These are phyloP conservation scores for Astraeus odoratus DNA, from an alignment of 768 basidiomycete species.

Conservation along the genomic window DNA sequence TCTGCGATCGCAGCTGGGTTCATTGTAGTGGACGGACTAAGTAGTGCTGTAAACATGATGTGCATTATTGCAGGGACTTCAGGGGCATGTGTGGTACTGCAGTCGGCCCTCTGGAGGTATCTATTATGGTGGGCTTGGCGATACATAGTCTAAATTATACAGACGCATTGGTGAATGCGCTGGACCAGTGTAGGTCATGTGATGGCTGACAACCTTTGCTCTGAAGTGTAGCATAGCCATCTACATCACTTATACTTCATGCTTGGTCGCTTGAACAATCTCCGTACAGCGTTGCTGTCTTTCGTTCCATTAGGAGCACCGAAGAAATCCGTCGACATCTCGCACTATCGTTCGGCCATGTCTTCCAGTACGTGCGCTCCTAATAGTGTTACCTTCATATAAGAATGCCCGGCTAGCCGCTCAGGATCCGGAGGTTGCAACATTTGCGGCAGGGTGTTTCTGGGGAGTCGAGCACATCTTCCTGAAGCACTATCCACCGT, in stretches of 20 bases:
- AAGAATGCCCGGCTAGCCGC: conserved; percentile 32
- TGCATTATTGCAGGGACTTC: no score
- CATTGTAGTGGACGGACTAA: no score
- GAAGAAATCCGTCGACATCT: conserved; percentile 23
- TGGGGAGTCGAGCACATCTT: conserved; percentile 89
- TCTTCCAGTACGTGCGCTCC: conserved; percentile 24
- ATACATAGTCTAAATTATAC: no score
- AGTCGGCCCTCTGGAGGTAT: no score
- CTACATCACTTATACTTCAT: neutral
- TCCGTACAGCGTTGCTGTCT: conserved; percentile 8
- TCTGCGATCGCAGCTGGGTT: no score
- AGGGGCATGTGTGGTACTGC: no score
- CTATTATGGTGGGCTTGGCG: no score
- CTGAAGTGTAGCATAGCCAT: neutral
- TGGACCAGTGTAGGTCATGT: no score
- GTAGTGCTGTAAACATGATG: no score
- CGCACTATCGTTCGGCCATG: conserved; percentile 31
- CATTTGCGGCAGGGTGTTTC: conserved; percentile 60
- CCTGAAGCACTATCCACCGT: conserved; percentile 66
- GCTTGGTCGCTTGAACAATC: conserved; percentile 11
- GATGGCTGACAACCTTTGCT: no score
- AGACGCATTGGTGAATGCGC: no score
- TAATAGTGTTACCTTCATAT: neutral
- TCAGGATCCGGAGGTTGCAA: conserved; percentile 38
- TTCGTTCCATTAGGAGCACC: conserved; percentile 3